These are phyloP conservation scores for Xylogone sp. DNA, from an alignment of 2,329 filamentous ascomycete species.

Conservation along the genomic window DNA sequence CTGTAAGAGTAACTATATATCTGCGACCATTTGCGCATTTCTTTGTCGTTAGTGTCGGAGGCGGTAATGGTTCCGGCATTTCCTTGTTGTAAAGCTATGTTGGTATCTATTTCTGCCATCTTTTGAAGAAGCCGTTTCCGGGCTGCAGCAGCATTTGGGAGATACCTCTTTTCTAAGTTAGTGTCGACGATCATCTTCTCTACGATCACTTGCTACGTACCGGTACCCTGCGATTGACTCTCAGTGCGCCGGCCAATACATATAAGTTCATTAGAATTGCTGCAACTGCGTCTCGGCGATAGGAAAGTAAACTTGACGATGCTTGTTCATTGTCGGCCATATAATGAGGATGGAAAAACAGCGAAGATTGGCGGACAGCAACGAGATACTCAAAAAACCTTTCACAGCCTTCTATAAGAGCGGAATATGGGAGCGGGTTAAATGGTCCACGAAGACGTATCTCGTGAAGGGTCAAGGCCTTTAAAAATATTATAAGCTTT, in stretches of 20 bases:
- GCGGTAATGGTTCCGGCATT: background rate
- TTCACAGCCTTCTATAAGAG: slow-evolving; percentile 51
- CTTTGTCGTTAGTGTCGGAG: slow-evolving; percentile 9
- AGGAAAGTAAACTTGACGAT: slow-evolving; percentile 43
- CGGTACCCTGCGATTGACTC: slow-evolving; percentile 45
- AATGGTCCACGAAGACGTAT: slow-evolving; percentile 55
- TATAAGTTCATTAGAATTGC: slow-evolving; percentile 55
- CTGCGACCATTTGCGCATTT: slow-evolving; percentile 47
- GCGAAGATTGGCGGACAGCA: slow-evolving; percentile 51
- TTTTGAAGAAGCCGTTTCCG: slow-evolving; percentile 47
- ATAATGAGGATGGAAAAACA: slow-evolving; percentile 53
- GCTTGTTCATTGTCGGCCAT: slow-evolving; percentile 47
- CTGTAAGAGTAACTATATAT: slow-evolving; percentile 54
- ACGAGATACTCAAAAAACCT: slow-evolving; percentile 57
- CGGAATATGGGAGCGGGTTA: slow-evolving; percentile 52
- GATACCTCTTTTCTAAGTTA: slow-evolving; percentile 36
- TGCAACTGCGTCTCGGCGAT: slow-evolving; percentile 53
- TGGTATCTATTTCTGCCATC: slow-evolving; percentile 44
- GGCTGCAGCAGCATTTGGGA: slow-evolving; percentile 52
- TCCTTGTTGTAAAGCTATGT: slow-evolving; percentile 17
- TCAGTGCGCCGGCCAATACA: slow-evolving; percentile 51
- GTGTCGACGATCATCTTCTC: background rate
- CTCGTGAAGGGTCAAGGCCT: slow-evolving; percentile 54
- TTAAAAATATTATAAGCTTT: background rate
- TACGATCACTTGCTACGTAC: slow-evolving; percentile 8